Percentiles rank a stretch among this genome's conserved stretches.
phyloP scores from a whole-genome alignment of 306 rosid species.

The peach (Prunus persica) region Prunus_persica_NCBIv2 NC_034009.1:32575501-32576000 shows the following conservation, averaged over 20 bases:
- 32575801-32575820: neutral
- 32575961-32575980: conserved; percentile 54
- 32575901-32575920: neutral
- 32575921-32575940: conserved; percentile 33
- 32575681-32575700: neutral
- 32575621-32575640: neutral
- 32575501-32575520: neutral
- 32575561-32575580: neutral
- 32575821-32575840: neutral
- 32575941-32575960: conserved; percentile 45
- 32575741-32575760: neutral
- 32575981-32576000: conserved; percentile 42
- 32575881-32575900: neutral
- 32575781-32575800: neutral
- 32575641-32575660: neutral
- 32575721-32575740: neutral
- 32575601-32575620: neutral
- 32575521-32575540: neutral
- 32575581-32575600: neutral
- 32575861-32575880: neutral
- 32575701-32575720: neutral
- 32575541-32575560: neutral
- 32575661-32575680: neutral
- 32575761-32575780: neutral
- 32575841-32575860: neutral